Conservation (phyloP, 495 filamentous ascomycete species). For the Aspergillus haitiensis region DNA sequence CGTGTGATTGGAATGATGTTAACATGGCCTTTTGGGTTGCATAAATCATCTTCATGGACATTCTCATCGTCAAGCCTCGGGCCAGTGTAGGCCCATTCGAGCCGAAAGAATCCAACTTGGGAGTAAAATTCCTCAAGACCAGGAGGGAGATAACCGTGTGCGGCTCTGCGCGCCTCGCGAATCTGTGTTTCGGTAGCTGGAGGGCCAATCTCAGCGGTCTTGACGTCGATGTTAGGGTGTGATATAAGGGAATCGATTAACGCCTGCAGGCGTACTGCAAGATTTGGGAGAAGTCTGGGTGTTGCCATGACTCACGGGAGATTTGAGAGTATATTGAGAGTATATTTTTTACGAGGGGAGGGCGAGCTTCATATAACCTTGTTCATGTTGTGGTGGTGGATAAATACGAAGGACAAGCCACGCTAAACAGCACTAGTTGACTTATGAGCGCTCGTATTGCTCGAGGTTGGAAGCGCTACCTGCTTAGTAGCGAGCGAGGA, state of each 20-base stretch:
- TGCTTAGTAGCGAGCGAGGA: too few relatives aligned
- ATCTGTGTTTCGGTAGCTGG: background rate
- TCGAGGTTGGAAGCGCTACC: too few relatives aligned
- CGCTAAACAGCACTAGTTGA: too few relatives aligned
- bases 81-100: background rate
- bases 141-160: background rate
- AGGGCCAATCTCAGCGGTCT: background rate
- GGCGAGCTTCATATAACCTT: too few relatives aligned
- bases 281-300: too few relatives aligned
- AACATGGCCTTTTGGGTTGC: background rate
- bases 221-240: background rate
- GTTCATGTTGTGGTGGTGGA: too few relatives aligned
- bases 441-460: too few relatives aligned
- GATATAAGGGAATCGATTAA: background rate
- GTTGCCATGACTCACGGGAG: too few relatives aligned
- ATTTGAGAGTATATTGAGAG: too few relatives aligned
- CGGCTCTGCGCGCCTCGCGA: background rate
- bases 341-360: too few relatives aligned
- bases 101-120: background rate
- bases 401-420: too few relatives aligned
- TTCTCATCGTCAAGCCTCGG: background rate
- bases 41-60: background rate
- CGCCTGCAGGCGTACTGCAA: too few relatives aligned
- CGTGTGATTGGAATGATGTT: background rate
- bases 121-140: background rate